Percentiles rank a stretch among this genome's conserved stretches.
phyloP scores from a whole-genome alignment of 2,329 filamentous ascomycete genomes.

The Daldinia sp. region DNA sequence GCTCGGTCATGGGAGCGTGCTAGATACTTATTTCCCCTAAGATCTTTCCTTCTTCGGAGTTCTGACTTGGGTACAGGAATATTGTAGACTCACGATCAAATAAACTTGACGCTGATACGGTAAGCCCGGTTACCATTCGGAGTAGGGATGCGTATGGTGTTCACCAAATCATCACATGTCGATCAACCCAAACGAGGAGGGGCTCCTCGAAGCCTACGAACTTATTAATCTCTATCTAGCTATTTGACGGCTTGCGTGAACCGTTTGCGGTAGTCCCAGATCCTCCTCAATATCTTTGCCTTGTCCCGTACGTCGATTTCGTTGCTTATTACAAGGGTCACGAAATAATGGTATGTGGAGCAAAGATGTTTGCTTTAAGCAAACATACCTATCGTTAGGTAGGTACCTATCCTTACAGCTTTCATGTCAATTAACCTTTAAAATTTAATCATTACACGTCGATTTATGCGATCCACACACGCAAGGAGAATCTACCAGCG shows the following conservation, averaged over 20 bases:
- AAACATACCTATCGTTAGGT: neutral
- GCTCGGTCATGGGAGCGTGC: neutral
- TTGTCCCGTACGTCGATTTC: neutral
- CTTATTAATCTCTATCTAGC: too few species aligned
- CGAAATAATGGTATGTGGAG: neutral
- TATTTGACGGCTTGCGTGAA: neutral
- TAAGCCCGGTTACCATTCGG: too few species aligned
- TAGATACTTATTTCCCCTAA: neutral
- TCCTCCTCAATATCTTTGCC: neutral
- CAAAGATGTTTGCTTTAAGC: neutral
- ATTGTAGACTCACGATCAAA: neutral
- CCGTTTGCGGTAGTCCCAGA: neutral
- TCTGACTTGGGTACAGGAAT: neutral
- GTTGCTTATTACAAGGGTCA: neutral
- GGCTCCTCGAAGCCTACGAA: too few species aligned
- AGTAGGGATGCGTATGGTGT: too few species aligned
- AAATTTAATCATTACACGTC: neutral
- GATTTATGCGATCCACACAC: neutral
- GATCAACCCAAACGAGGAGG: neutral
- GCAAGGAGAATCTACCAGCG: neutral
- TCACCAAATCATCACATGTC: too few species aligned
- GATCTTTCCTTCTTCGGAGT: neutral
- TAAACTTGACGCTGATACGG: neutral
- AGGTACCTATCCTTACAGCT: too few species aligned
- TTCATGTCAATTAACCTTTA: too few species aligned